phyloP scores from a whole-genome alignment of 2,329 filamentous ascomycete genomes.

The Stagonosporopsis rhizophila region DNA sequence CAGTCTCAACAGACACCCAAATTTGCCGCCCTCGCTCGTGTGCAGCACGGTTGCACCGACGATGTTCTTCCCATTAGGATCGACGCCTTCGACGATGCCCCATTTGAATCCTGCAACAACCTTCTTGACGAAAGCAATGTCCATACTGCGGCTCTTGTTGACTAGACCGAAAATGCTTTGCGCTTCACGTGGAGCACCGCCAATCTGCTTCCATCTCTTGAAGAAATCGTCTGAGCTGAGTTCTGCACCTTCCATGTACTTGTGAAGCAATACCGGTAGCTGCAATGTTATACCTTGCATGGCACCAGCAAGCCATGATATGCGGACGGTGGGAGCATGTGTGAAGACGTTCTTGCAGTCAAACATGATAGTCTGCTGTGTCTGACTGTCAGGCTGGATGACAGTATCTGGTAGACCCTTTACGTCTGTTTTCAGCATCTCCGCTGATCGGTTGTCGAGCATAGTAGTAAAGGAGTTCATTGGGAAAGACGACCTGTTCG shows the following conservation, averaged over 20 bases:
- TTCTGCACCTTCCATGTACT: constrained; percentile 95
- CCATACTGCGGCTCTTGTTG: constrained; percentile 68
- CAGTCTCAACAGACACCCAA: constrained; percentile 88
- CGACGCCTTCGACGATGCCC: constrained; percentile 83
- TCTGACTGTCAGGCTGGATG: constrained; percentile 76
- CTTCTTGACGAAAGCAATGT: constrained; percentile 72
- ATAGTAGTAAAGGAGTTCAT: constrained; percentile 95
- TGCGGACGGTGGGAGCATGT: constrained; percentile 86
- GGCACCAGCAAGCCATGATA: constrained; percentile 93
- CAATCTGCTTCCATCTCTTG: constrained; percentile 99
- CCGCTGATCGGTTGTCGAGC: constrained; percentile 73
- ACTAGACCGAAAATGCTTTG: constrained; percentile 83
- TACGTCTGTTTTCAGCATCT: constrained; percentile 81
- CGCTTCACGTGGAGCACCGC: constrained; percentile 82
- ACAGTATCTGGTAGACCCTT: constrained; percentile 87
- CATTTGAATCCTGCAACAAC: constrained; percentile 86
- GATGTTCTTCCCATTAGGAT: constrained; percentile 92
- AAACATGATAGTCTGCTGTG: constrained; percentile 94
- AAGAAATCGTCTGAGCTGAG: constrained; percentile 93
- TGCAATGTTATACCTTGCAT: constrained; percentile 92
- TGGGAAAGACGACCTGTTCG: constrained; percentile 85
- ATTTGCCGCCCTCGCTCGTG: constrained; percentile 84
- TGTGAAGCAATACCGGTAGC: constrained; percentile 86
- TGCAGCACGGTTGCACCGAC: constrained; percentile 89
- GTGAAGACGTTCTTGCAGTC: constrained; percentile 83